Percentiles rank a stretch among this genome's conserved stretches.
Conservation (phyloP, 164 flowering plant species). For the Vitis vinifera region ASM3070453v1 NC_081817.1:715501-716000, state of each 20-base stretch:
- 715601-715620: slow-evolving; percentile 87
- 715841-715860: slow-evolving; percentile 80
- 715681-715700: neutral
- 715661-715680: slow-evolving; percentile 35
- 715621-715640: slow-evolving; percentile 67
- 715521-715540: neutral
- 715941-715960: slow-evolving; percentile 48
- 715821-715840: neutral
- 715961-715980: slow-evolving; percentile 58
- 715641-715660: slow-evolving; percentile 69
- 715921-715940: slow-evolving; percentile 26
- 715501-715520: neutral
- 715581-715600: slow-evolving; percentile 84
- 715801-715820: neutral
- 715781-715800: neutral
- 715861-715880: slow-evolving; percentile 74
- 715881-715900: slow-evolving; percentile 58
- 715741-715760: neutral
- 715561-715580: slow-evolving; percentile 88
- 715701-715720: neutral
- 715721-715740: neutral
- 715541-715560: slow-evolving; percentile 50
- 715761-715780: neutral
- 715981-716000: slow-evolving; percentile 43
- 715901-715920: slow-evolving; percentile 42